Conservation (phyloP, 1,139 yeast species). For the Pichia sp. region DNA sequence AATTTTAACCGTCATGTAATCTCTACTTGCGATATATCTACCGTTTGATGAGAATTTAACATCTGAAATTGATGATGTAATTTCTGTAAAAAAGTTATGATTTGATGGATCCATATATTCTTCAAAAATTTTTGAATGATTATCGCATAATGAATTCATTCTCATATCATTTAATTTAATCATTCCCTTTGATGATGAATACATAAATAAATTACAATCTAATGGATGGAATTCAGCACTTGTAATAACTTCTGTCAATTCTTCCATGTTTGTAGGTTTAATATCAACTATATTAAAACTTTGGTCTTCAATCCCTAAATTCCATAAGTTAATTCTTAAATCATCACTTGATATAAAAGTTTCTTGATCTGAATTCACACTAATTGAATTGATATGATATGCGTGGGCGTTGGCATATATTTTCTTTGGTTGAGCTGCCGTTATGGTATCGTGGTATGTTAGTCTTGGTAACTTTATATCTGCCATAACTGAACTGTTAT, state of each 20-base stretch:
- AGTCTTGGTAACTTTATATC: slow-evolving; percentile 72
- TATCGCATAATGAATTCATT: slow-evolving; percentile 88
- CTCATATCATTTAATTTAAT: slow-evolving; percentile 96
- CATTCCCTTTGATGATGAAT: slow-evolving; percentile 94
- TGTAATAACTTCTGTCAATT: slow-evolving; percentile 96
- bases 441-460: slow-evolving; percentile 87
- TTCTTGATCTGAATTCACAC: slow-evolving; percentile 93
- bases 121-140: slow-evolving; percentile 82
- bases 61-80: slow-evolving; percentile 90
- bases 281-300: slow-evolving; percentile 95
- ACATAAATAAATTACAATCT: slow-evolving; percentile 91
- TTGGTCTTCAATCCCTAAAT: slow-evolving; percentile 89
- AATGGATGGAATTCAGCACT: slow-evolving; percentile 94
- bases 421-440: slow-evolving; percentile 90
- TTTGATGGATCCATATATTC: slow-evolving; percentile 89
- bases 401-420: slow-evolving; percentile 96
- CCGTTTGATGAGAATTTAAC: slow-evolving; percentile 92
- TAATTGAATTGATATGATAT: slow-evolving; percentile 92
- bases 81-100: slow-evolving; percentile 95
- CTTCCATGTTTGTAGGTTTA: slow-evolving; percentile 98
- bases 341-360: slow-evolving; percentile 93
- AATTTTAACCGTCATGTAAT: slow-evolving; percentile 93
- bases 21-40: slow-evolving; percentile 88
- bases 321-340: slow-evolving; percentile 93
- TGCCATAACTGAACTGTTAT: slow-evolving; percentile 14